A percentile compares a stretch with the other conserved stretches of the same genome.
Evolutionary conservation across 2,329 filamentous ascomycete species (phyloP).

Genomic region (Hypoxylon sp.): DNA sequence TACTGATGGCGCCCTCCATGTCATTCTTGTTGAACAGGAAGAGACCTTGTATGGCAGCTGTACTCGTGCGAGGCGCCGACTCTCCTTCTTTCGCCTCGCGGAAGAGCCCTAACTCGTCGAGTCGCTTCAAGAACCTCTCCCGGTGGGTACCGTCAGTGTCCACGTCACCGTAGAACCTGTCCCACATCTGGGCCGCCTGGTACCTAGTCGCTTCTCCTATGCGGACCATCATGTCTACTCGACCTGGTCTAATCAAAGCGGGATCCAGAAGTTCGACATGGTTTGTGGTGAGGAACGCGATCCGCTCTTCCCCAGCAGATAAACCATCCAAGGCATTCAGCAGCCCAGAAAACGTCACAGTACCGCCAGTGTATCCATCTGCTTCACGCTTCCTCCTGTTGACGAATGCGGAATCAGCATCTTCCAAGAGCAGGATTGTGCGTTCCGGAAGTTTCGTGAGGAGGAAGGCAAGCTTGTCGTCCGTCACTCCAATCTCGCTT

Average conservation of each 20-base stretch:
- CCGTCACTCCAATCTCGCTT: conserved; percentile 88
- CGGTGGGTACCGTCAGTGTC: conserved; percentile 74
- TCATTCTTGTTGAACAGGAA: conserved; percentile 96
- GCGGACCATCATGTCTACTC: conserved; percentile 92
- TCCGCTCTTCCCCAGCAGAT: conserved; percentile 93
- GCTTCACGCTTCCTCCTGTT: conserved; percentile 81
- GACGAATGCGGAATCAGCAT: conserved; percentile 90
- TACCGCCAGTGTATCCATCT: conserved; percentile 88
- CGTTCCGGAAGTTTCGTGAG: conserved; percentile 86
- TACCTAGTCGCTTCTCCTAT: conserved; percentile 88
- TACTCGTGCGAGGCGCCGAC: conserved; percentile 74
- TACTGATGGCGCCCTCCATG: conserved; percentile 85
- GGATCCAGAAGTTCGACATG: conserved; percentile 91
- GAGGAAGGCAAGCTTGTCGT: conserved; percentile 88
- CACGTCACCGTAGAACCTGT: conserved; percentile 90
- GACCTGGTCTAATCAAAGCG: conserved; percentile 88
- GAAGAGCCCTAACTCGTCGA: conserved; percentile 78
- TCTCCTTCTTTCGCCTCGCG: conserved; percentile 65
- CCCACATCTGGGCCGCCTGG: conserved; percentile 90
- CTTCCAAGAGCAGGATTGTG: conserved; percentile 86
- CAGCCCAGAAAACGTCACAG: conserved; percentile 93
- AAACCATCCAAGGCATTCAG: conserved; percentile 89
- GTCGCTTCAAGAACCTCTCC: conserved; percentile 75
- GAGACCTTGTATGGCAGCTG: conserved; percentile 91
- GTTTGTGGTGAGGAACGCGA: conserved; percentile 95